Evolutionary conservation across 495 filamentous ascomycete species (phyloP), one percentile per base, ranked within the genome.

Genomic region (Antarctomyces pellizariae): DNA sequence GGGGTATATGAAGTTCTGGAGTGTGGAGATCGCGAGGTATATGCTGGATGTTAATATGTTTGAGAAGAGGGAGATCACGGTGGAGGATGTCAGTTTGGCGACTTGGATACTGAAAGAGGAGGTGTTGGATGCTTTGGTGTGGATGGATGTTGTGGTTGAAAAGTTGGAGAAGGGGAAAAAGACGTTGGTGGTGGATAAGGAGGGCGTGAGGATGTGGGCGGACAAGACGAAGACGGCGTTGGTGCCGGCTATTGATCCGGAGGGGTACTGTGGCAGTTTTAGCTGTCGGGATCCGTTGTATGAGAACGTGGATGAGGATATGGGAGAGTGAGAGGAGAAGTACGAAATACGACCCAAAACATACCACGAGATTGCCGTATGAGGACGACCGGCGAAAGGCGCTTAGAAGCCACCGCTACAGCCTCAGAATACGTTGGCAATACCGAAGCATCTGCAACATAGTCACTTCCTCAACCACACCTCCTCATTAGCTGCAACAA

Each of bases 91-190:
- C 39, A 56, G 50, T 34, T 38, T 41, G 26, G 65, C 59, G 13
- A 89, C 77, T 3, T 84, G 74, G 48, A 80, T 93, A 43, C 48
- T 67, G 28, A 62, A 64, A 2, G 82, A 90, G 24, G 83, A 93
- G 47, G 72, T 82, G 16, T 59, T 89, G 20, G 57, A 54, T n/a
- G 64, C 78, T 14, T 53, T 89, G 17, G 66, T 72, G 32, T 70
- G 73, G 16, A 77, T 89, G 73, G 69, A 62, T 4, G 57, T 83
- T 17, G 52, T 71, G 18, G 71, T 76, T 33, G 53, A 64, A n/a
- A 59, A 56, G 2, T 57, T 14, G 18, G 33, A 17, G 26, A 36
- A 11, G 28, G 41, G 37, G 6, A 39, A 42, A n/a, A 33, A 36
- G n/a, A 24, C 16, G n/a, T 49, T 56, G 18, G 54, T 46, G 9